Conservation (phyloP, 805 yeast species). For the Pichia paraexigua region DNA sequence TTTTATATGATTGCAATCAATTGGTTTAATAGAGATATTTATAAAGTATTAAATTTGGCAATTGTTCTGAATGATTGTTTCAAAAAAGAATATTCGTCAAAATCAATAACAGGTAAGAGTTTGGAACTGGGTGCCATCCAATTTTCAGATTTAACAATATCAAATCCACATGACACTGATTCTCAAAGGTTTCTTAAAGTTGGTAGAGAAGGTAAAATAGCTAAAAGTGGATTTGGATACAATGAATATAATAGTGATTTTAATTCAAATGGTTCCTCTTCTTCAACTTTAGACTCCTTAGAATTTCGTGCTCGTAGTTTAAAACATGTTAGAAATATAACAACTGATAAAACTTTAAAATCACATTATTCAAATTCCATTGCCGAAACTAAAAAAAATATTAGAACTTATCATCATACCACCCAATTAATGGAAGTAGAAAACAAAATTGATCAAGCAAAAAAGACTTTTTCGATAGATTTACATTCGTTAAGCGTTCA, state of each 20-base stretch:
- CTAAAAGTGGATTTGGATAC: not conserved
- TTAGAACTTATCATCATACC: not conserved
- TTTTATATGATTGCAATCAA: constrained; percentile 34
- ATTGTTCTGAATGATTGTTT: constrained; percentile 18
- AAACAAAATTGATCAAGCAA: constrained; percentile 7
- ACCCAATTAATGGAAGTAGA: not conserved
- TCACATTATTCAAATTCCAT: constrained; percentile 1
- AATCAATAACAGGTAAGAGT: not conserved
- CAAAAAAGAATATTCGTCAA: not conserved
- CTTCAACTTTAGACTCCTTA: not conserved
- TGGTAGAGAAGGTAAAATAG: not conserved
- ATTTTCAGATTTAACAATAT: not conserved
- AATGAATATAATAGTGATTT: not conserved
- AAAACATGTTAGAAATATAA: not conserved
- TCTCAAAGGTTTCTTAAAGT: not conserved
- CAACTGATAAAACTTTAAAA: not conserved
- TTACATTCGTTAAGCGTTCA: constrained; percentile 46
- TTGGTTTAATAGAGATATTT: constrained; percentile 39
- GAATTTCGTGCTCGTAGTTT: not conserved
- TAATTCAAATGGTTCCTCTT: not conserved
- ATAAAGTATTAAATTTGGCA: constrained; percentile 31
- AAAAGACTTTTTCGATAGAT: constrained; percentile 34
- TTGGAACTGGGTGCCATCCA: not conserved
- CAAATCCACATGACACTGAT: not conserved
- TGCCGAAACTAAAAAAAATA: not conserved